phyloP scores from a whole-genome alignment of 306 rosid species.

The Crotalaria pallida region DNA sequence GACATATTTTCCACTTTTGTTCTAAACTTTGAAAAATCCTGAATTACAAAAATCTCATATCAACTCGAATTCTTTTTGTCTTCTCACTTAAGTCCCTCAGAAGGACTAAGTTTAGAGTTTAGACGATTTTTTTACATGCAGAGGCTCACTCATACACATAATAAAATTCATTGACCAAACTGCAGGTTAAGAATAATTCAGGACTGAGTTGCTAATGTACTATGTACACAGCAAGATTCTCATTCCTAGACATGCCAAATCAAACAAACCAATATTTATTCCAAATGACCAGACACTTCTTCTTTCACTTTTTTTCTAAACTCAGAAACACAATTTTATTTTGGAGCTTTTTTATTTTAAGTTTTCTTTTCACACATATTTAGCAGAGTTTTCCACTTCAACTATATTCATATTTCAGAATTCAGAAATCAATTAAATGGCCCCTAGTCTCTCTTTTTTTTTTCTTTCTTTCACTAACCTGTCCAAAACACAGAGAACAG shows the following conservation, averaged over 20 bases:
- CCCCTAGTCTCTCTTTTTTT: background rate
- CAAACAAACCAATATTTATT: background rate
- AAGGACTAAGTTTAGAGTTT: too few species aligned
- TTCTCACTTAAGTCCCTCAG: too few species aligned
- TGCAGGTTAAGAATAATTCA: too few species aligned
- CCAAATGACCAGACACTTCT: background rate
- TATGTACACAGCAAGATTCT: background rate
- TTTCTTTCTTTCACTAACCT: conserved; percentile 39
- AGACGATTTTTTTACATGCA: too few species aligned
- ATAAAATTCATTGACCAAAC: too few species aligned
- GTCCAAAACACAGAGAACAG: conserved; percentile 62
- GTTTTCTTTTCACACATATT: too few species aligned
- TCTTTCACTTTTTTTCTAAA: background rate
- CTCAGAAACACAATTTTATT: background rate
- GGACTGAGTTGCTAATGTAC: background rate
- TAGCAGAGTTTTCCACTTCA: background rate
- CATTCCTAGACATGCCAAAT: conserved; percentile 1
- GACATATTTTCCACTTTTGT: background rate
- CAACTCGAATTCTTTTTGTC: too few species aligned
- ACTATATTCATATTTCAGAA: background rate
- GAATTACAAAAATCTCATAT: too few species aligned
- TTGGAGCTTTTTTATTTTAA: background rate
- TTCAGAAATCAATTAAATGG: background rate
- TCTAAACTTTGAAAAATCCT: background rate
- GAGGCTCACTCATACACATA: too few species aligned